phyloP scores from a whole-genome alignment of 805 yeast genomes.

The Wickerhamomyces bisporus region DNA sequence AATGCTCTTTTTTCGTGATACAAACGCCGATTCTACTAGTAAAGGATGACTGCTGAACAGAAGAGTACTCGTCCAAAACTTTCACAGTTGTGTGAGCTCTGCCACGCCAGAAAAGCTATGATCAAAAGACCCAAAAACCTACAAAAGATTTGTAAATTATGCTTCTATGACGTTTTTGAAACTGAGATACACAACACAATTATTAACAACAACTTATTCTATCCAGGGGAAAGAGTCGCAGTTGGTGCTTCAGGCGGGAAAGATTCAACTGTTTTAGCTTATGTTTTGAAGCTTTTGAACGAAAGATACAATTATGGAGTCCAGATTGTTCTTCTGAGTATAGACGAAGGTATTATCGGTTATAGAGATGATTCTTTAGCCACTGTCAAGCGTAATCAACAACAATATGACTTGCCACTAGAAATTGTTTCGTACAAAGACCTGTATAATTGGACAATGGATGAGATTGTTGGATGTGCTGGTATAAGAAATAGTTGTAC shows the following conservation, averaged over 20 bases:
- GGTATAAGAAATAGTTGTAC: slow-evolving; percentile 95
- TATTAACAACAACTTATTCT: slow-evolving; percentile 58
- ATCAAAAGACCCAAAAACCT: slow-evolving; percentile 89
- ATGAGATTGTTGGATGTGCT: slow-evolving; percentile 90
- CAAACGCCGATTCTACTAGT: no score
- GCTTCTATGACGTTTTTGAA: slow-evolving; percentile 88
- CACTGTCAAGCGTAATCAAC: slow-evolving; percentile 89
- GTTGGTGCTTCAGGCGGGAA: slow-evolving; percentile 99
- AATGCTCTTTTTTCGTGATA: background rate
- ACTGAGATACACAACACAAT: slow-evolving; percentile 94
- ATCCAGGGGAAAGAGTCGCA: slow-evolving; percentile 82
- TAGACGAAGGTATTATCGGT: slow-evolving; percentile 97
- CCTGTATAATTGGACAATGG: slow-evolving; percentile 97
- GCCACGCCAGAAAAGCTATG: slow-evolving; percentile 77
- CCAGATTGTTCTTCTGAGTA: slow-evolving; percentile 73
- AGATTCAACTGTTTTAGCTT: slow-evolving; percentile 93
- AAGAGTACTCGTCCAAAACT: slow-evolving; percentile 20
- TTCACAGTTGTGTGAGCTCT: slow-evolving; percentile 69
- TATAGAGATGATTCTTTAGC: slow-evolving; percentile 96
- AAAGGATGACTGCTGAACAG: no score
- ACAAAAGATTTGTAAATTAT: slow-evolving; percentile 82
- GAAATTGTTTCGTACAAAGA: slow-evolving; percentile 83
- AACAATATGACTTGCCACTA: slow-evolving; percentile 75
- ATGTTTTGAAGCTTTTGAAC: slow-evolving; percentile 78
- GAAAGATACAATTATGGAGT: slow-evolving; percentile 86